Evolutionary conservation across 768 basidiomycete genomes (phyloP).

Genomic region (Terana coerulea): DNA sequence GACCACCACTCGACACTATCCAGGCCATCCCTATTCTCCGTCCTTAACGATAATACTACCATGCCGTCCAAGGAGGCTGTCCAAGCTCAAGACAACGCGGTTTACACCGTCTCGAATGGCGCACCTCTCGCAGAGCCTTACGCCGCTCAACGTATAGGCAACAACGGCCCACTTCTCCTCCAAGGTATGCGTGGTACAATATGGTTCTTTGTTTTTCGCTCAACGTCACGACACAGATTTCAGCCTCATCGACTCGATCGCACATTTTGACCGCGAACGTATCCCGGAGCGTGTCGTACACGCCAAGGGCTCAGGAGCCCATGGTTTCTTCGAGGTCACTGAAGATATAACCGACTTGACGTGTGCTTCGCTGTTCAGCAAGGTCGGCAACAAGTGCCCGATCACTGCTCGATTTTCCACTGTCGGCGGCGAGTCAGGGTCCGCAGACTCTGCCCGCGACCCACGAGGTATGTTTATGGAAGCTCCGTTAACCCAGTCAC

Average conservation of each 20-base stretch:
- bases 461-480: constrained; percentile 45
- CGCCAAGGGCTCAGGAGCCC: constrained; percentile 90
- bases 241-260: constrained; percentile 84
- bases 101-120: constrained; percentile 86
- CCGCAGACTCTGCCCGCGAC: constrained; percentile 89
- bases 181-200: constrained; percentile 56
- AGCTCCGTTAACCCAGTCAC: background rate
- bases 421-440: constrained; percentile 85
- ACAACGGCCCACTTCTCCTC: constrained; percentile 78
- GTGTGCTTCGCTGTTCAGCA: constrained; percentile 61
- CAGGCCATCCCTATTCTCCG: too few species aligned
- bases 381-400: constrained; percentile 64
- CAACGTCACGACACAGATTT: constrained; percentile 51
- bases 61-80: constrained; percentile 69
- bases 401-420: constrained; percentile 90
- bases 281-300: constrained; percentile 64
- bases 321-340: constrained; percentile 90
- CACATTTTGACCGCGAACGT: constrained; percentile 92
- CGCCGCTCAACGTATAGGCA: constrained; percentile 70
- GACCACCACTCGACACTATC: too few species aligned
- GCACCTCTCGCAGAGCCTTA: constrained; percentile 75
- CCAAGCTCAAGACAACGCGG: constrained; percentile 48
- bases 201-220: background rate
- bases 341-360: constrained; percentile 83
- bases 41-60: too few species aligned